Evolutionary conservation across 2,329 filamentous ascomycete species (phyloP), one percentile per base, ranked within the genome.

Genomic region (Venturia oleaginea): DNA sequence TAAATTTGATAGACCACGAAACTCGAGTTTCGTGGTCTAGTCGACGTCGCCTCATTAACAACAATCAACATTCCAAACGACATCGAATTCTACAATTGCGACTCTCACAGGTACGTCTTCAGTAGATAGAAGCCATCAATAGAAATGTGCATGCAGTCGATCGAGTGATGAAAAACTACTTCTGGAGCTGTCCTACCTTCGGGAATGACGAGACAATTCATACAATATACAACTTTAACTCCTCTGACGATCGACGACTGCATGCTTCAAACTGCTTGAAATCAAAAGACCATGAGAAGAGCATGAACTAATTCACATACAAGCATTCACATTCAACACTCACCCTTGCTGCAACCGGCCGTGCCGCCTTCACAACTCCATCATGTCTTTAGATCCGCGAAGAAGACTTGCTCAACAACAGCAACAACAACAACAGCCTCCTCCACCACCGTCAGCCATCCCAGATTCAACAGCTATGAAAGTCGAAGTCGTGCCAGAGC

Each of bases 161-260:
- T 42, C 37, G 32, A 59, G 78, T 84, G 84, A 86, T 86, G 84
- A 86, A 73, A 71, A 70, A 71, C 73, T 72, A 72, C 51, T 88
- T 90, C 90, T 90, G 87, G 87, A 90, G 87, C 87, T 90, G 86
- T 90, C 87, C 86, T 74, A 64, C 62, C 37, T 43, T 27, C 32
- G 71, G 75, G 72, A 66, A 77, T 87, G 85, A 80, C 83, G 86
- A 89, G 79, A 82, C 51, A 34, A 57, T 32, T 78, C 68, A 72
- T 71, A 73, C 70, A 62, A 48, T 62, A 62, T 54, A 54, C 61
- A 51, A 46, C 38, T 46, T 42, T 43, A 60, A 60, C 59, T 40
- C 40, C 34, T 60, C 59, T 60, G 59, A 60, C 10, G 19, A 57
- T 40, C 37, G 27, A 30, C 34, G 59, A 62, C 40, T 46, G 43